phyloP scores from a whole-genome alignment of 2,329 filamentous ascomycete species.

The Fusarium sp. region DNA sequence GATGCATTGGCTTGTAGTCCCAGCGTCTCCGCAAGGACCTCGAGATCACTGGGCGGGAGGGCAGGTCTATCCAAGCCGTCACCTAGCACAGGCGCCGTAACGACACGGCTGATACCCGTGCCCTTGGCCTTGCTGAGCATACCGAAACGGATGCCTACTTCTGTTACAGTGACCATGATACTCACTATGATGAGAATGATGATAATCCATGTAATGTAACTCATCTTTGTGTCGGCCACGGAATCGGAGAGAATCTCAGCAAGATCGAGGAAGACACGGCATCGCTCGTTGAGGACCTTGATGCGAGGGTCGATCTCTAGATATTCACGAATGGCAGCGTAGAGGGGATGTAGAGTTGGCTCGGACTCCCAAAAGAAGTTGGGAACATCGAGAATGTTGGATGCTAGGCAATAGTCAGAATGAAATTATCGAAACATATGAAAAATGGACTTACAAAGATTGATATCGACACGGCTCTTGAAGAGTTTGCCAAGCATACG shows the following conservation, averaged over 20 bases:
- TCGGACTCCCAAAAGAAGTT: conserved; percentile 99
- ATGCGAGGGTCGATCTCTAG: conserved; percentile 97
- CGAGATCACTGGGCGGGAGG: conserved; percentile 51
- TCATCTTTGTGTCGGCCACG: conserved; percentile 96
- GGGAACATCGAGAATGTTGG: conserved; percentile 94
- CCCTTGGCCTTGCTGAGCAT: conserved; percentile 65
- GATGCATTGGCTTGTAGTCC: conserved; percentile 54
- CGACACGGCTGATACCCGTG: conserved; percentile 15
- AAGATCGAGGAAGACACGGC: conserved; percentile 94
- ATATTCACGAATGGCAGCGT: conserved; percentile 94
- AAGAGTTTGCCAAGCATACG: conserved; percentile 92
- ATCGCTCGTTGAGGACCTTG: conserved; percentile 96
- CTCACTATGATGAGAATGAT: conserved; percentile 92
- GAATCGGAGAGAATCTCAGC: conserved; percentile 94
- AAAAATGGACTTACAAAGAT: conserved; percentile 79
- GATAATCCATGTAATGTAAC: conserved; percentile 96
- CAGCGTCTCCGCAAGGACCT: conserved; percentile 53
- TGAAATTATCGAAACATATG: background rate
- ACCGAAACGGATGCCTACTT: conserved; percentile 88
- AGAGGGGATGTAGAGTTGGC: conserved; percentile 93
- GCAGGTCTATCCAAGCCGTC: conserved; percentile 29
- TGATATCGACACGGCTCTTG: conserved; percentile 95
- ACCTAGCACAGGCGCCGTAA: conserved; percentile 35
- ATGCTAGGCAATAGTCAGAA: conserved; percentile 67
- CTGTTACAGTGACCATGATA: conserved; percentile 90